phyloP scores from a whole-genome alignment of 805 yeast species.

The Zygosaccharomyces pseudorouxii region DNA sequence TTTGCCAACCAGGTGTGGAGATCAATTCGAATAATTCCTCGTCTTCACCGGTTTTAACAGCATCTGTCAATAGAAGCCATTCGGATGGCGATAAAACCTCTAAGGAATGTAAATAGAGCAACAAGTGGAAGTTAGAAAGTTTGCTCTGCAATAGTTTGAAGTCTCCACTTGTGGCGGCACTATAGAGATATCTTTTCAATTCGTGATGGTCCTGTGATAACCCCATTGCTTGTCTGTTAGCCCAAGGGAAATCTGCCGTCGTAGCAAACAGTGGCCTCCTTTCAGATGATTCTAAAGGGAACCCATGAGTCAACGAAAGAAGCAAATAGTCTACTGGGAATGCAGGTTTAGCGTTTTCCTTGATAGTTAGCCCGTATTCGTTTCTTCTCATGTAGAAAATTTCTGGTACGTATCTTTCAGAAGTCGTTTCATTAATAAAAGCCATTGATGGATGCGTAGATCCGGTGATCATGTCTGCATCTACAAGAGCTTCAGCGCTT shows the following conservation, averaged over 20 bases:
- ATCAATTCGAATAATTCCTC: conserved; percentile 43
- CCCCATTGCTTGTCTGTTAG: conserved; percentile 73
- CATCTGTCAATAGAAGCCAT: conserved; percentile 43
- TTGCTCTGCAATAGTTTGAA: conserved; percentile 35
- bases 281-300: conserved; percentile 51
- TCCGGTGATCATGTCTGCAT: conserved; percentile 79
- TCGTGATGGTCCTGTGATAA: conserved; percentile 61
- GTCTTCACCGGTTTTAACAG: conserved; percentile 46
- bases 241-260: conserved; percentile 58
- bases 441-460: conserved; percentile 89
- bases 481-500: conserved; percentile 80
- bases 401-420: conserved; percentile 87
- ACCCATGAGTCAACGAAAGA: conserved; percentile 88
- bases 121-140: conserved; percentile 71
- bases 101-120: conserved; percentile 52
- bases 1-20: conserved; percentile 72
- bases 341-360: conserved; percentile 82
- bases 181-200: conserved; percentile 46
- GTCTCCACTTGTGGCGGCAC: conserved; percentile 28
- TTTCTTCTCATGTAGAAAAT: conserved; percentile 78
- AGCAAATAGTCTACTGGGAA: conserved; percentile 88
- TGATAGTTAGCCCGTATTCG: conserved; percentile 86
- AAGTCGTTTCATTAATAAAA: conserved; percentile 68
- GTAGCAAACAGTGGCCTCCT: conserved; percentile 37
- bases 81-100: conserved; percentile 59